Evolutionary conservation across 1,284 basidiomycete species (phyloP).

Genomic region (Puccinia hordei): DNA sequence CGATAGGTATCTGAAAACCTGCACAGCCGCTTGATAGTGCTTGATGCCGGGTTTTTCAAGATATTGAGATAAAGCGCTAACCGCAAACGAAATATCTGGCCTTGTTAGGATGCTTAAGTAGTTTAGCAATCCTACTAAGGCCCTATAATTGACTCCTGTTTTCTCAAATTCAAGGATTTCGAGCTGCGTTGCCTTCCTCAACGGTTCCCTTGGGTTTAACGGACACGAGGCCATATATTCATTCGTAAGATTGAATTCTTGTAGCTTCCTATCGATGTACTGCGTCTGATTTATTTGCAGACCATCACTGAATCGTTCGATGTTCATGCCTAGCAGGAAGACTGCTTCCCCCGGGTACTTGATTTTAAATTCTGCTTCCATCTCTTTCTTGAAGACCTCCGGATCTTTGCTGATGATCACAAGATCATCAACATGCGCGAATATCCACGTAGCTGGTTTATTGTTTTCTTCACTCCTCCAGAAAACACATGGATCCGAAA

Average conservation of each 20-base stretch:
- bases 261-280: neutral
- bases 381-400: neutral
- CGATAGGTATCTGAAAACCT: too few relatives aligned
- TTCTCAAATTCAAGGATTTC: neutral
- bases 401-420: neutral
- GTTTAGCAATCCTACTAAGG: neutral
- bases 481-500: neutral
- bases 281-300: neutral
- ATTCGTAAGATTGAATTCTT: neutral
- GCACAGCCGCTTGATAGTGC: too few relatives aligned
- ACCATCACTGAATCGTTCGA: neutral
- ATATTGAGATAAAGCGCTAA: too few relatives aligned
- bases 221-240: slow-evolving; percentile 2
- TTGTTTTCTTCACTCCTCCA: neutral
- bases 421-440: slow-evolving; percentile 19
- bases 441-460: neutral
- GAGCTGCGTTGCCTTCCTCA: neutral
- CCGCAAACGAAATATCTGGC: slow-evolving; percentile 11
- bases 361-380: neutral
- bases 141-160: neutral
- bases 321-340: neutral
- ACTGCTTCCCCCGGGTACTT: neutral
- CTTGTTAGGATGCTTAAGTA: neutral
- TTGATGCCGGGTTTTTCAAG: too few relatives aligned
- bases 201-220: neutral